Conservation (phyloP, 306 rosid genomes). For the Ceratonia siliqua region DNA sequence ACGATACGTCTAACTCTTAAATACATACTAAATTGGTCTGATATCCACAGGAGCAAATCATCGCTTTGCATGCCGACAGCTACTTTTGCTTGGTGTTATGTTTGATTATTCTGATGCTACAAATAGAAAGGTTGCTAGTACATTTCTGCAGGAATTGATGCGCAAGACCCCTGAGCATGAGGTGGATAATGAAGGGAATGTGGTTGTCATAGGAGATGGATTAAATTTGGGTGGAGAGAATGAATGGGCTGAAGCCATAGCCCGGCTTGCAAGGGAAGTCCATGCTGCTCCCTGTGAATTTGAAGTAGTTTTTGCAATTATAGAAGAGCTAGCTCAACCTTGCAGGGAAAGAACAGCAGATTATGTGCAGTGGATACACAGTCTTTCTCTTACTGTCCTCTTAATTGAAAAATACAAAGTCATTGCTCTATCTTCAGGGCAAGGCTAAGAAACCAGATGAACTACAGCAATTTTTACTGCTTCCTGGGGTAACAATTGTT, state of each 20-base stretch:
- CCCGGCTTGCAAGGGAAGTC: slow-evolving; percentile 71
- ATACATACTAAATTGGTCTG: slow-evolving; percentile 6
- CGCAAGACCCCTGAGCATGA: slow-evolving; percentile 83
- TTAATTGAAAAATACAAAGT: slow-evolving; percentile 74
- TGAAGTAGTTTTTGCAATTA: slow-evolving; percentile 73
- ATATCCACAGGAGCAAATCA: slow-evolving; percentile 62
- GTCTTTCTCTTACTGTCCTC: slow-evolving; percentile 76
- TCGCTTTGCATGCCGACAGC: slow-evolving; percentile 83
- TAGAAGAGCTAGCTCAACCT: slow-evolving; percentile 78
- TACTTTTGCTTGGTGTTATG: slow-evolving; percentile 84
- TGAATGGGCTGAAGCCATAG: slow-evolving; percentile 89
- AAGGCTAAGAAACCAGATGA: slow-evolving; percentile 65
- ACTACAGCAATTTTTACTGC: slow-evolving; percentile 73
- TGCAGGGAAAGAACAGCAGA: slow-evolving; percentile 92
- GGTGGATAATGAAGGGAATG: slow-evolving; percentile 73
- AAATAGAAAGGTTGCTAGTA: slow-evolving; percentile 76
- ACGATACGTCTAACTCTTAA: too few species aligned
- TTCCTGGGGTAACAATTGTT: slow-evolving; percentile 69
- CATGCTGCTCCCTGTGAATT: slow-evolving; percentile 83
- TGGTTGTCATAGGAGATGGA: slow-evolving; percentile 89
- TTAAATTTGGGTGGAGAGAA: slow-evolving; percentile 88
- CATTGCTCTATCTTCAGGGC: slow-evolving; percentile 60
- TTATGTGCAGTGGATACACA: slow-evolving; percentile 90
- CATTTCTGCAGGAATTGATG: slow-evolving; percentile 80
- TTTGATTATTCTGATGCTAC: slow-evolving; percentile 87